These are phyloP conservation scores for Heliamphora exappendiculata DNA, from an alignment of 148 eudicot genomes.

Conservation along the genomic window DNA sequence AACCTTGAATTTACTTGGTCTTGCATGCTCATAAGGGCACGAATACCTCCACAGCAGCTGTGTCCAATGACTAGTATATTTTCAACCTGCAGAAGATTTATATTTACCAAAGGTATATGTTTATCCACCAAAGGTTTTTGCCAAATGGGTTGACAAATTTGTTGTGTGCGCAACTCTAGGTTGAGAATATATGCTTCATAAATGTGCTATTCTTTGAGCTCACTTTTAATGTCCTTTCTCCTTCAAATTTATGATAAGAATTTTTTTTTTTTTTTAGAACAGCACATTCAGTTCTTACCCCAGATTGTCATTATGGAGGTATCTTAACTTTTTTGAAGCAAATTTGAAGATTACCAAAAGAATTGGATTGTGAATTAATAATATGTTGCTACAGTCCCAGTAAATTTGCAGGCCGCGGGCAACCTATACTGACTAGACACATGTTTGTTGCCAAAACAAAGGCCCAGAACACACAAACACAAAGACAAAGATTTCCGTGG, in stretches of 20 bases:
- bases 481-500: too few species aligned
- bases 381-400: not conserved
- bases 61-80: constrained; percentile 82
- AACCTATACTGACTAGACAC: not conserved
- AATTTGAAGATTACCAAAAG: not conserved
- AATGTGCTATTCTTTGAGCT: not conserved
- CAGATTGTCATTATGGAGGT: not conserved
- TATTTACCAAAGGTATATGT: not conserved
- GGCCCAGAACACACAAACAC: too few species aligned
- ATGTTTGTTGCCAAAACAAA: not conserved
- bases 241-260: too few species aligned
- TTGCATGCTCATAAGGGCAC: constrained; percentile 85
- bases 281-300: too few species aligned
- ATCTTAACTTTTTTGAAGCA: not conserved
- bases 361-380: not conserved
- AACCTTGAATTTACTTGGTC: constrained; percentile 80
- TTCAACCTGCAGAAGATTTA: constrained; percentile 56
- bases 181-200: not conserved
- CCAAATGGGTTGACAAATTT: not conserved
- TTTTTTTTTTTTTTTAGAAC: too few species aligned
- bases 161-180: not conserved
- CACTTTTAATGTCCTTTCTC: not conserved
- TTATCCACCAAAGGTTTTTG: not conserved
- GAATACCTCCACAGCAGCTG: constrained; percentile 94
- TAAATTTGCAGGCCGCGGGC: not conserved